Conservation (phyloP, 2,329 filamentous ascomycete genomes). For the Colletotrichum sp. region DNA sequence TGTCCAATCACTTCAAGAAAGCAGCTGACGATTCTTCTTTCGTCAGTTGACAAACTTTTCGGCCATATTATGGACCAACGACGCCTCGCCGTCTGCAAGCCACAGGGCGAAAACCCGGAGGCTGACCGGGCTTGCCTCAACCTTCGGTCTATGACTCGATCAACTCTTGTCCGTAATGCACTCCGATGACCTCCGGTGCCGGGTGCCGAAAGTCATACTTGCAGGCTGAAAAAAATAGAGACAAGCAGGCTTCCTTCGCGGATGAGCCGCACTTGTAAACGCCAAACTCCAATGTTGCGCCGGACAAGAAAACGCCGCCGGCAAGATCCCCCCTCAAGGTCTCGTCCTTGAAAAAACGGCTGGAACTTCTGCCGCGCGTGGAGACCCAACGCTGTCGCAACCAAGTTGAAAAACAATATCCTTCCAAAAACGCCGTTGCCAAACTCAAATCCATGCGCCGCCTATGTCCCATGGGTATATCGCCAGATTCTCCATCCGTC, state of each 20-base stretch:
- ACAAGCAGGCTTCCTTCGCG: background rate
- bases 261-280: background rate
- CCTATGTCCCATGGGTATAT: conserved; percentile 8
- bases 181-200: background rate
- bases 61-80: background rate
- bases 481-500: background rate
- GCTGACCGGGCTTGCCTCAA: background rate
- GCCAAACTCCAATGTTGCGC: background rate
- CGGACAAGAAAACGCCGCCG: background rate
- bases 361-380: background rate
- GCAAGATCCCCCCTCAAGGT: background rate
- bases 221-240: background rate
- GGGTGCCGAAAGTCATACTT: background rate
- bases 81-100: background rate
- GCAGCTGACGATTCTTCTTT: background rate
- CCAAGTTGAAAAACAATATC: background rate
- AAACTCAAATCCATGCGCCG: background rate
- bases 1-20: background rate
- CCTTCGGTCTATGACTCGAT: background rate
- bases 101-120: background rate
- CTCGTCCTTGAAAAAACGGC: background rate
- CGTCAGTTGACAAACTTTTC: background rate
- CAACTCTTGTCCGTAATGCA: background rate
- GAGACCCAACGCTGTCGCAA: background rate
- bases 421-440: conserved; percentile 2